These are phyloP conservation scores for Daldinia concentrica DNA, from an alignment of 495 filamentous ascomycete species.

Conservation along the genomic window DNA sequence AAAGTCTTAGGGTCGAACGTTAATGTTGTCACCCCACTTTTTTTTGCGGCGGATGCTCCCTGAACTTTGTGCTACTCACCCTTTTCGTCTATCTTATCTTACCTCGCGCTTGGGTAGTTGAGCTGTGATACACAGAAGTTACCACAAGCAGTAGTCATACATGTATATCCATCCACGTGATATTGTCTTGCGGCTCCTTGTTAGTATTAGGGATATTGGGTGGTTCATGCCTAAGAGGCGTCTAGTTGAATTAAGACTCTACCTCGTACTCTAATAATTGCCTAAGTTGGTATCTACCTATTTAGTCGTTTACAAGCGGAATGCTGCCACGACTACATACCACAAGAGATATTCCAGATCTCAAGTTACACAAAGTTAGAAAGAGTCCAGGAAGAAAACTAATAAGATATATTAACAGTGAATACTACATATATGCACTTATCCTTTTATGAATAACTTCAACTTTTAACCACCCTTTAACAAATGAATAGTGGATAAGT, in stretches of 20 bases:
- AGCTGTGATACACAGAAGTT: background rate
- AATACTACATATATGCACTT: background rate
- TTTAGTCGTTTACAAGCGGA: background rate
- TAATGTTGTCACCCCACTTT: conserved; percentile 34
- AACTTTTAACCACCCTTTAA: background rate
- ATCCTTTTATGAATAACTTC: background rate
- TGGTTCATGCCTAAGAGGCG: background rate
- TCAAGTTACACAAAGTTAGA: no score
- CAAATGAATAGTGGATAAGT: background rate
- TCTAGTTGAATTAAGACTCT: background rate
- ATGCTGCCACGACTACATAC: no score
- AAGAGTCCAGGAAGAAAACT: no score
- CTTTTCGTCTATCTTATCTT: background rate
- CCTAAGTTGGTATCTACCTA: no score
- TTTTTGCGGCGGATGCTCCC: conserved; percentile 13
- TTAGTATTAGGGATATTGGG: no score
- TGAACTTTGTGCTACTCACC: conserved; percentile 14
- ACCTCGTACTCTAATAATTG: no score
- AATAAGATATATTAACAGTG: no score
- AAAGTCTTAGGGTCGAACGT: conserved; percentile 25
- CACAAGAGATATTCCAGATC: no score
- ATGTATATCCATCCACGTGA: conserved; percentile 29
- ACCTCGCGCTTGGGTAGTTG: background rate
- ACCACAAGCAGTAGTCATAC: conserved; percentile 1
- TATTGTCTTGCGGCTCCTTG: background rate